A percentile compares a stretch with the other conserved stretches of the same genome.
These are phyloP conservation scores for Agaricus blazei DNA, from an alignment of 768 basidiomycete genomes.

Conservation along the genomic window DNA sequence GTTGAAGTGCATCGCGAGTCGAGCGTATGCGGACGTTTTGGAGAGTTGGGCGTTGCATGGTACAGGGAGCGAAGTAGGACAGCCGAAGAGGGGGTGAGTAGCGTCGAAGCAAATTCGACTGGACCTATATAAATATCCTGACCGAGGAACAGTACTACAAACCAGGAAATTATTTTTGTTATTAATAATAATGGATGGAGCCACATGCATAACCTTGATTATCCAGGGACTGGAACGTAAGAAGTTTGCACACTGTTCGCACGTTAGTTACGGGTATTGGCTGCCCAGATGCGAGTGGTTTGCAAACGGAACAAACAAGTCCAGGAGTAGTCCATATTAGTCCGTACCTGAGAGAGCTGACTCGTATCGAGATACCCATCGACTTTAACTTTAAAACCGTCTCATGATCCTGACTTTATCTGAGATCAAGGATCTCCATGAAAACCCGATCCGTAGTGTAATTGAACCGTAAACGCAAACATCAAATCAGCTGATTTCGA, in stretches of 20 bases:
- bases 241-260: conserved; percentile 27
- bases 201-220: conserved; percentile 36
- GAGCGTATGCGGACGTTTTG: conserved; percentile 73
- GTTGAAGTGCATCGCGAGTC: conserved; percentile 74
- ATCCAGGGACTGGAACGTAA: conserved; percentile 39
- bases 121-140: conserved; percentile 14
- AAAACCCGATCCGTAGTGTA: conserved; percentile 25
- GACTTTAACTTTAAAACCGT: conserved; percentile 27
- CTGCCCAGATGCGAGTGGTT: conserved; percentile 25
- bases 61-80: conserved; percentile 9
- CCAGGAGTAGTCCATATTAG: conserved; percentile 27
- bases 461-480: conserved; percentile 29
- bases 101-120: conserved; percentile 15
- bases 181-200: conserved; percentile 50
- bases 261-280: conserved; percentile 24
- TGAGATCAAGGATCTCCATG: conserved; percentile 32
- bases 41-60: conserved; percentile 74
- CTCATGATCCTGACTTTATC: conserved; percentile 27
- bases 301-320: conserved; percentile 35
- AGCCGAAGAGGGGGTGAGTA: conserved; percentile 10
- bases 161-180: conserved; percentile 46
- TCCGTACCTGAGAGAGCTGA: conserved; percentile 26
- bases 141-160: conserved; percentile 31
- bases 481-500: conserved; percentile 17
- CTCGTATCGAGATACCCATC: conserved; percentile 28